These are phyloP conservation scores for Marchantia polymorpha DNA, from an alignment of 225 moss, liverwort and hornwort species.

Conservation along the genomic window DNA sequence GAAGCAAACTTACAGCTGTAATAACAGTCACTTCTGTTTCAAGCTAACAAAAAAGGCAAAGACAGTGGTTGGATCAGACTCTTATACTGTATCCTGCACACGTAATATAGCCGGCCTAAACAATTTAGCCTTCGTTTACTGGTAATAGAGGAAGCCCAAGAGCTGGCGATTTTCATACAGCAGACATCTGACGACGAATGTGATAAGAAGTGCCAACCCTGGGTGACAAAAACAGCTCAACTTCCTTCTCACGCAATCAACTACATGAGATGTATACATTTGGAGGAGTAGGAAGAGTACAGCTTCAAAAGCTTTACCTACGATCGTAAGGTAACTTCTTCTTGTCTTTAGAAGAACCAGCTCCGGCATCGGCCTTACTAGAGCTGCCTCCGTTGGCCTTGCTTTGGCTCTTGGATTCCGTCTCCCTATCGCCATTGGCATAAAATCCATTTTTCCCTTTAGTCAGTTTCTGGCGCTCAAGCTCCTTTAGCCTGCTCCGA, in stretches of 20 bases:
- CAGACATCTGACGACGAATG: not conserved
- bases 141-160: too few species aligned
- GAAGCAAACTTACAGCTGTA: not conserved
- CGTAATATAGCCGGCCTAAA: not conserved
- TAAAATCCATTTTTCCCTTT: constrained; percentile 36
- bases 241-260: not conserved
- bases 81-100: not conserved
- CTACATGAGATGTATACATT: not conserved
- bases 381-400: constrained; percentile 17
- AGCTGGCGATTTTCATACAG: too few species aligned
- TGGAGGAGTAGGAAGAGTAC: not conserved
- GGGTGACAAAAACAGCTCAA: not conserved
- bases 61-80: not conserved
- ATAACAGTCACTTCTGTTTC: not conserved
- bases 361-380: not conserved
- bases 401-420: not conserved
- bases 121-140: too few species aligned
- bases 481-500: constrained; percentile 40
- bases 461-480: constrained; percentile 44
- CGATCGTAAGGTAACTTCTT: constrained; percentile 41
- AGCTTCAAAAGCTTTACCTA: constrained; percentile 22
- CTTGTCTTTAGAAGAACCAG: constrained; percentile 22
- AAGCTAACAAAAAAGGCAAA: not conserved
- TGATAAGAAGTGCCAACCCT: not conserved
- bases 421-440: constrained; percentile 7